Base-by-base conservation (phyloP, 768 basidiomycete genomes). In the Ramaria sp. region DNA sequence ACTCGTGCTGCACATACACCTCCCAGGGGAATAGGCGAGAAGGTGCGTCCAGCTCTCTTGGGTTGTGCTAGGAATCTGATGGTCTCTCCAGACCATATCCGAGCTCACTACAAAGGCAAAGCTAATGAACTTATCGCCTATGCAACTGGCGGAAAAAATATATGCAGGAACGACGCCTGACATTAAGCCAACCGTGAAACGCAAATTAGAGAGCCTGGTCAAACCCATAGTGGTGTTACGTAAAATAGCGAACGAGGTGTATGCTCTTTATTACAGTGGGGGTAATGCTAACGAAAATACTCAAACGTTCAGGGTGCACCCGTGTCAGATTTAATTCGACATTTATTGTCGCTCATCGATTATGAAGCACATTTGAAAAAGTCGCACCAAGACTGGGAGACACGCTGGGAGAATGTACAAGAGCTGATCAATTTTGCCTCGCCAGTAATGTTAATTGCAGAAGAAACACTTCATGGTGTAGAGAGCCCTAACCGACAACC, bases 321-420 rank as follows among this genome's bases (percentile, higher is more conserved):
- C 4, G 87, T 90, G 1, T 72, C 80, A 0, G 78, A 82, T 27
- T 72, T 93, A 41, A 81, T 93, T 61, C 74, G 73, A 6, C 68
- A 72, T 7, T 69, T 89, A 0, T 61, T 87, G 2, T 74, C 80
- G 5, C 65, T 80, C 51, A 77, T 84, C 30, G 72, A 76, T 7
- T 93, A 91, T 65, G 74, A 83, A 63, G 78, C 77, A 11, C 77
- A 91, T 64, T 71, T 93, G 41, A 79, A 77, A 65, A 82, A 80
- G 63, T 82, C 81, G 0, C 80, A 88, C 51, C 74, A 75, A n/a
- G 90, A 92, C 58, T 84, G 77, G 73, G 83, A 86, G 41, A 78
- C 77, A 39, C 73, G 88, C 39, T 86, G 86, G 88, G 87, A 91
- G 69, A 95, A 95, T 67, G 82, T 93, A 1, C 76, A 86, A 62